These are phyloP conservation scores for Saccharomycopsis guyanensis DNA, from an alignment of 805 yeast genomes.

Conservation along the genomic window DNA sequence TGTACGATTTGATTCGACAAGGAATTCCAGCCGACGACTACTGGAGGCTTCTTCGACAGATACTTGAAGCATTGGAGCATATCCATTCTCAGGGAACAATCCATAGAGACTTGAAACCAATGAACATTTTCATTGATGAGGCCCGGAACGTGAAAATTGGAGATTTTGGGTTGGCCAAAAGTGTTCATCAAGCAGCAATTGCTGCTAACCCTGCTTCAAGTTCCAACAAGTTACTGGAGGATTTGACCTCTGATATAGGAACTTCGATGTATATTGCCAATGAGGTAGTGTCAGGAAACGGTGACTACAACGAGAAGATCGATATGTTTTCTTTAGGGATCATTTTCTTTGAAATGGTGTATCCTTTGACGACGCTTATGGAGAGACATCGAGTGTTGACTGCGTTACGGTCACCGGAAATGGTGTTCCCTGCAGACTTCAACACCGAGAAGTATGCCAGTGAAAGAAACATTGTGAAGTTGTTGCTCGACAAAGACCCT, in stretches of 20 bases:
- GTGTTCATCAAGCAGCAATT: slow-evolving; percentile 48
- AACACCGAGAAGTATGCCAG: slow-evolving; percentile 38
- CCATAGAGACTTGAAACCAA: slow-evolving; percentile 92
- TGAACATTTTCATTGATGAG: slow-evolving; percentile 90
- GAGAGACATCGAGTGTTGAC: slow-evolving; percentile 76
- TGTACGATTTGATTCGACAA: slow-evolving; percentile 72
- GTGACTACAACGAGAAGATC: slow-evolving; percentile 83
- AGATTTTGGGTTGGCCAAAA: slow-evolving; percentile 95
- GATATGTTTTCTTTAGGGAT: slow-evolving; percentile 95
- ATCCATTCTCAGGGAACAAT: slow-evolving; percentile 92
- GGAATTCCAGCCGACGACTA: slow-evolving; percentile 75
- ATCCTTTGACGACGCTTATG: slow-evolving; percentile 82
- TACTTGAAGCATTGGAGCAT: slow-evolving; percentile 81
- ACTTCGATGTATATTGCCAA: slow-evolving; percentile 89
- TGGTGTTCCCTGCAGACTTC: slow-evolving; percentile 70
- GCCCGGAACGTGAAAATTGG: slow-evolving; percentile 87
- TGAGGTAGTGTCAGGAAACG: slow-evolving; percentile 69
- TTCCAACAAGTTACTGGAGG: slow-evolving; percentile 40
- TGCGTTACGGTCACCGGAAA: slow-evolving; percentile 46
- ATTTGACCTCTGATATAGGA: slow-evolving; percentile 87
- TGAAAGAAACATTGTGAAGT: slow-evolving; percentile 61
- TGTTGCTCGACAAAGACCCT: slow-evolving; percentile 75
- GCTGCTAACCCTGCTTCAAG: slow-evolving; percentile 22
- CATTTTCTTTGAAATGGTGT: slow-evolving; percentile 93
- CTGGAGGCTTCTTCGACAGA: slow-evolving; percentile 84